Conservation (phyloP, 345 rosid genomes). For the Euphorbia peplus region DNA sequence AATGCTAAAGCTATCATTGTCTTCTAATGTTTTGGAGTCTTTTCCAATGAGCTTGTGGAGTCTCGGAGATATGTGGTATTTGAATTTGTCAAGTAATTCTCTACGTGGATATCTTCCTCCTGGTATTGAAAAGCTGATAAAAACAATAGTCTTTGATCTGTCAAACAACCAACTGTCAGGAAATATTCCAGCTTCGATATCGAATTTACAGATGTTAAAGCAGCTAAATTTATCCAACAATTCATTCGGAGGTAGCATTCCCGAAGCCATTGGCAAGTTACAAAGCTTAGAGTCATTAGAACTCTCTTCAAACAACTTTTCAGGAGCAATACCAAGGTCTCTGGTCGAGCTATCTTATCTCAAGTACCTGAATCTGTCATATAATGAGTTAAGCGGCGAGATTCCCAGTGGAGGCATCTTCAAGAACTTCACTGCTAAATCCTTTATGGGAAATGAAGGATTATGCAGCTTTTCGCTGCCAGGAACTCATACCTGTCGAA, state of each 20-base stretch:
- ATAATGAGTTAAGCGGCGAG: neutral
- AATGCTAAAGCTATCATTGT: neutral
- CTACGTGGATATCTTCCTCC: neutral
- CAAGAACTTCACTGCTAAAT: neutral
- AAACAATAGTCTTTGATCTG: neutral
- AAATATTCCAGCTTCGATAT: neutral
- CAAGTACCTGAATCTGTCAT: neutral
- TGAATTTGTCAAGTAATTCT: neutral
- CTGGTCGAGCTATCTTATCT: neutral
- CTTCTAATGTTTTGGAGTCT: neutral
- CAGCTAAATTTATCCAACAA: neutral
- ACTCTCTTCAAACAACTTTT: neutral
- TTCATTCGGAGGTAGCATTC: conserved; percentile 2
- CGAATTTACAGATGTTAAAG: conserved; percentile 1
- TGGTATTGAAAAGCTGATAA: neutral
- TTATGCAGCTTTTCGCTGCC: neutral
- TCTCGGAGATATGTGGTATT: neutral
- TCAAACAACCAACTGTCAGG: conserved; percentile 1
- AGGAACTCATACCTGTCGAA: neutral
- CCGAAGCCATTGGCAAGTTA: neutral
- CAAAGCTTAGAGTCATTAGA: neutral
- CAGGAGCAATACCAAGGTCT: conserved; percentile 1
- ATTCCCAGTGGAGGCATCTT: neutral
- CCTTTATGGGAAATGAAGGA: neutral
- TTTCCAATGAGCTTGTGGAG: neutral